Base-by-base conservation (phyloP, 352 stramenopile genomes). In the Globisporangium heterothallicum region DNA sequence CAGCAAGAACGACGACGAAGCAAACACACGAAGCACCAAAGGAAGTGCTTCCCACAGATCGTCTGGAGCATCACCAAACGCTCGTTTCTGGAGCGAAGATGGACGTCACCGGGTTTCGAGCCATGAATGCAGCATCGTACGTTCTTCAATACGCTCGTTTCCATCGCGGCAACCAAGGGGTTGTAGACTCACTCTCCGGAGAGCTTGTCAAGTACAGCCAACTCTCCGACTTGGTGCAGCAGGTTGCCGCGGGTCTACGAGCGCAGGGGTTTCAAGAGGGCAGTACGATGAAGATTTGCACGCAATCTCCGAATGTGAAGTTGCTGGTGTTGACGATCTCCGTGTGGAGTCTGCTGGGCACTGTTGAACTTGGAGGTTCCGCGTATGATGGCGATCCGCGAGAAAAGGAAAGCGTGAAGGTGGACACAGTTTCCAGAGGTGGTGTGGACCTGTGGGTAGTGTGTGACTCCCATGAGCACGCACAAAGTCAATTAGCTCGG, bases 71-170 rank as follows among this genome's bases (percentile, higher is more conserved):
- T 7, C 32, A 35, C 6, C 41, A 59, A 27, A 60, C 22, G 19
- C 35, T 49, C 1, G 21, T 45, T n/a, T 54, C 36, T 0, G 45
- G 40, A 24, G 19, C 35, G 13, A 54, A 43, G 18, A 41, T 41
- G 42, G 49, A 57, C 10, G 25, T 58, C 12, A 42, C 38, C 6
- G 49, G 41, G 16, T 35, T 58, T 16, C 32, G 38, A 16, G 41
- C 16, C 6, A 42, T 58, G 49, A 58, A 58, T n/a, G 26, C 32
- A 8, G 42, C 24, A 19, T 30, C 55, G 14, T 52, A 45, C 22
- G 55, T 47, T 25, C 47, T 62, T 4, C 48, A 62, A 25, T 51
- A 45, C 40, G 53, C 45, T 10, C 55, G 55, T 3, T 47, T 62
- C 14, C 38, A 47, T 26, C 42, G 32, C 4, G 30, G 29, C 24